Base-by-base conservation (phyloP, 805 yeast genomes). In the Torulaspora delbrueckii region DNA sequence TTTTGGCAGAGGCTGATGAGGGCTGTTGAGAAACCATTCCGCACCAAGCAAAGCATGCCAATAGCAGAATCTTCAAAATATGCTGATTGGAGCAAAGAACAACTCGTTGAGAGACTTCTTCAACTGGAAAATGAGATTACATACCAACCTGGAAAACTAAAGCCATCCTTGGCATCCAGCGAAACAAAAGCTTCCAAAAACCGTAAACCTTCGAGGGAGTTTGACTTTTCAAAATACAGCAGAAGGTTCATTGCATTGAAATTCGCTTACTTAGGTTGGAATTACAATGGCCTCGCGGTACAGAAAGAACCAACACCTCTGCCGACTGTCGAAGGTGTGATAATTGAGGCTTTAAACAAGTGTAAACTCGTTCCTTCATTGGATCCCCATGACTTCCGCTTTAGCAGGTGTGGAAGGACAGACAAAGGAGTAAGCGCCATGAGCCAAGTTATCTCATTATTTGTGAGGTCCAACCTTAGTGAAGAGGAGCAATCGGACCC, bases 391-490 rank as follows among this genome's bases (percentile, higher is more conserved):
- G 81, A 78, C 1, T 86, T 82, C 59, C 74, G 77, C 10, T 89
- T 90, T 63, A 84, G 95, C 54, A 71, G 97, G 51, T 93, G 98
- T 68, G 98, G 98, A 0, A 74, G 98, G 58, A 91, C 98, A 0
- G 98, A 91, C 59, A 80, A 79, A 54, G 98, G 97, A n/a, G 98
- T 91, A 10, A 86, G 96, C 69, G 99, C 99, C 0, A 78, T 93
- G 83, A 86, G 87, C 53, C 99, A 93, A 65, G 98, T 93, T 2
- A 83, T 93, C 4, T 82, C 96, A 0, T 67, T 93, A 31, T 67
- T 72, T 12, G 82, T 91, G 23, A 73, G 99, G 53, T 87, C 96
- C 0, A 70, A 72, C 18, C 66, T 93, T 33, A 59, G 78, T 0
- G 55, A 57, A 1, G 90, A 83, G 37, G 86, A 87, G 41, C 89